Conservation (phyloP, 306 rosid species). For the Styphnolobium japonicum region DNA sequence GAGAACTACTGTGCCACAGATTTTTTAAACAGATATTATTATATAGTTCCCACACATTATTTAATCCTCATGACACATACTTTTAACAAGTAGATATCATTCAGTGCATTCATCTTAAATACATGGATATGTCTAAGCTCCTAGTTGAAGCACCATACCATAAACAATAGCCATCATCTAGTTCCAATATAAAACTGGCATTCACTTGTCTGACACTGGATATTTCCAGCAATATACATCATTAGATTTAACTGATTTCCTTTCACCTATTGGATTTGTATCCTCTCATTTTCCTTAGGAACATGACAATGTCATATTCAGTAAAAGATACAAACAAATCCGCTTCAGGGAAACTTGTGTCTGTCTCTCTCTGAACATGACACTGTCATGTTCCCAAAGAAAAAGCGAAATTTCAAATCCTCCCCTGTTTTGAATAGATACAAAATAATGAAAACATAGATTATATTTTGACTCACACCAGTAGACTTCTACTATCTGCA, state of each 20-base stretch:
- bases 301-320: background rate
- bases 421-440: background rate
- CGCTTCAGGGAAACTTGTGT: background rate
- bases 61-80: background rate
- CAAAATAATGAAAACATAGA: background rate
- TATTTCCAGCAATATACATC: conserved; percentile 9
- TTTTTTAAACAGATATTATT: background rate
- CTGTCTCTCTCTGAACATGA: background rate
- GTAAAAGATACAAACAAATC: background rate
- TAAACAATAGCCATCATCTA: background rate
- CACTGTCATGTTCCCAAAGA: background rate
- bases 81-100: background rate
- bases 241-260: background rate
- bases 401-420: background rate
- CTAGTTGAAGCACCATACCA: background rate
- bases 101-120: background rate
- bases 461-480: background rate
- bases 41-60: background rate
- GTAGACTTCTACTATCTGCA: conserved; percentile 11
- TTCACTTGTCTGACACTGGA: background rate
- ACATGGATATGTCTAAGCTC: background rate
- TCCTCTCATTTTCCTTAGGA: background rate
- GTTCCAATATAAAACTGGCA: background rate
- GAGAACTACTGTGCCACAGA: background rate
- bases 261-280: background rate